A percentile compares a stretch with the other conserved stretches of the same genome.
Conservation (phyloP, 2,329 filamentous ascomycete genomes). For the Arthrobotrys megalospora region DNA sequence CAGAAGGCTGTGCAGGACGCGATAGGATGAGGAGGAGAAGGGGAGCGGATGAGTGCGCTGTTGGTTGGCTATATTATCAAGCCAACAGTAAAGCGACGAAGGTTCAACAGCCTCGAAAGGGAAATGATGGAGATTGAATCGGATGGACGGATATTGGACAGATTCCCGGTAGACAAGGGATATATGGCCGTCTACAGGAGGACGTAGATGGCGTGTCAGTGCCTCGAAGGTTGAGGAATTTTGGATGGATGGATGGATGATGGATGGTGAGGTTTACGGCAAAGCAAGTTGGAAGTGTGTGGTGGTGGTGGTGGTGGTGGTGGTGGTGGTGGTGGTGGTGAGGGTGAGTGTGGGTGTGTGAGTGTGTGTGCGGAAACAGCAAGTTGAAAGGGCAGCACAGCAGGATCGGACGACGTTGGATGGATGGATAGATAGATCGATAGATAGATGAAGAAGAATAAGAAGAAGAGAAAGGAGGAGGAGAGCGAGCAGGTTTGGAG, state of each 20-base stretch:
- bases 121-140: constrained; percentile 7
- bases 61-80: constrained; percentile 36
- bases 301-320: constrained; percentile 2
- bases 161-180: constrained; percentile 3
- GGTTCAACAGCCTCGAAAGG: constrained; percentile 8
- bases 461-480: neutral
- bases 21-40: constrained; percentile 28
- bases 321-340: neutral
- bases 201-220: constrained; percentile 8
- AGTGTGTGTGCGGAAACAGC: constrained; percentile 20
- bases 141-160: constrained; percentile 10
- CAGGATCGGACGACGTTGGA: constrained; percentile 6
- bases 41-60: constrained; percentile 13
- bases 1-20: constrained; percentile 38
- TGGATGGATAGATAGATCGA: neutral
- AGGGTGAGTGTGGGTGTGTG: neutral
- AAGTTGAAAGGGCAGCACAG: constrained; percentile 11
- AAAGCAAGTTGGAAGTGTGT: constrained; percentile 5
- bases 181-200: constrained; percentile 3
- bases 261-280: neutral
- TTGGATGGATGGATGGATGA: neutral
- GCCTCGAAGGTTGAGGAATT: neutral
- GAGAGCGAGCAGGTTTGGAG: constrained; percentile 36
- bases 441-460: neutral
- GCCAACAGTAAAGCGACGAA: constrained; percentile 40